phyloP scores from a whole-genome alignment of 768 basidiomycete genomes.

The Sistotremastrum suecicum region DNA sequence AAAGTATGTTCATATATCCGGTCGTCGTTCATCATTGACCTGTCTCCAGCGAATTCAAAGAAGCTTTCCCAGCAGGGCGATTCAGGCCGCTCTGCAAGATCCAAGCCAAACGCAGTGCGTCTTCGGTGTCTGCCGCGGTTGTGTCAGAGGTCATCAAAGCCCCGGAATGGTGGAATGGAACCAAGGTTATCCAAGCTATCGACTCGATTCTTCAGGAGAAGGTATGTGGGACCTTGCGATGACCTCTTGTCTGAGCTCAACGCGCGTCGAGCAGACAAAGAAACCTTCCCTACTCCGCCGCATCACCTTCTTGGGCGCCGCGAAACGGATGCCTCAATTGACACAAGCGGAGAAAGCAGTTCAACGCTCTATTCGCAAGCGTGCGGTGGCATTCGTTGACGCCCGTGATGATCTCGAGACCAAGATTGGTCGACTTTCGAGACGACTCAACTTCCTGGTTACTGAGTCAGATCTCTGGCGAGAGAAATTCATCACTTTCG shows the following conservation, averaged over 20 bases:
- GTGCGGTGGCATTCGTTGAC: constrained; percentile 90
- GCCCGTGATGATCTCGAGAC: constrained; percentile 88
- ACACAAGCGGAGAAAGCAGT: constrained; percentile 74
- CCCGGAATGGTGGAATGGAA: constrained; percentile 92
- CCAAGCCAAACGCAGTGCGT: constrained; percentile 67
- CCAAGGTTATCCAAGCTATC: constrained; percentile 81
- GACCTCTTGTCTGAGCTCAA: constrained; percentile 4
- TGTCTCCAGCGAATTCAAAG: constrained; percentile 71
- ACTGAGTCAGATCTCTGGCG: constrained; percentile 84
- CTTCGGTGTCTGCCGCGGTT: constrained; percentile 37
- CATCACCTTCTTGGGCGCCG: constrained; percentile 61
- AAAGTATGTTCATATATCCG: constrained; percentile 26
- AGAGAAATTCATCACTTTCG: constrained; percentile 88
- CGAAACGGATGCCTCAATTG: constrained; percentile 56
- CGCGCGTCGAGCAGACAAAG: constrained; percentile 43
- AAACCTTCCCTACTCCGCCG: constrained; percentile 81
- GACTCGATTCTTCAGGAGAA: constrained; percentile 77
- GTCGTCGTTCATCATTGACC: constrained; percentile 1
- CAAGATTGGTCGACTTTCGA: constrained; percentile 77
- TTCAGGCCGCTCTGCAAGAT: constrained; percentile 89
- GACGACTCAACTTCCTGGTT: constrained; percentile 84
- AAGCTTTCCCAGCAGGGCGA: constrained; percentile 84
- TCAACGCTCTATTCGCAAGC: constrained; percentile 79
- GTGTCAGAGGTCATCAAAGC: constrained; percentile 84
- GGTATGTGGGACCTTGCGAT: constrained; percentile 24